Conservation (phyloP, 805 yeast species). For the Pichia gijzeniarum region DNA sequence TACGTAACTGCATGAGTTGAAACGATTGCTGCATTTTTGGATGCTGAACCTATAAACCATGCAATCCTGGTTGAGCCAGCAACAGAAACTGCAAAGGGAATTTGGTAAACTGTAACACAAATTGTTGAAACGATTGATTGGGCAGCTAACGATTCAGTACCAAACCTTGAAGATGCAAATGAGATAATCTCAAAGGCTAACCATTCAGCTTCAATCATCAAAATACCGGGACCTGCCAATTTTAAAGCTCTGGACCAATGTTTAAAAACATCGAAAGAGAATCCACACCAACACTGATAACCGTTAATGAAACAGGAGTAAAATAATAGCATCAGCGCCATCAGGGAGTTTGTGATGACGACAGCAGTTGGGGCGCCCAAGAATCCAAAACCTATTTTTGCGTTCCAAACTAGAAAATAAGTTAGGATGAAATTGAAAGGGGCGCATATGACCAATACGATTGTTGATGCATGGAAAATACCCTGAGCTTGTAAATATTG, state of each 20-base stretch:
- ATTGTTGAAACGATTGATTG: constrained; percentile 42
- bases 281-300: constrained; percentile 48
- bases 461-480: constrained; percentile 49
- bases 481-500: constrained; percentile 55
- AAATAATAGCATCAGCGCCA: constrained; percentile 40
- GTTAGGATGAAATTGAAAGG: constrained; percentile 47
- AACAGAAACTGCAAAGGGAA: constrained; percentile 53
- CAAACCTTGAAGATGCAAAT: constrained; percentile 47
- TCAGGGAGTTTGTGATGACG: constrained; percentile 49
- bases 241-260: constrained; percentile 40
- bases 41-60: constrained; percentile 41
- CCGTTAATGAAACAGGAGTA: constrained; percentile 39
- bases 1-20: constrained; percentile 34
- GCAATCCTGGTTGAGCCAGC: constrained; percentile 55
- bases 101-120: constrained; percentile 44
- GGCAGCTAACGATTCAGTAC: constrained; percentile 47
- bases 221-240: constrained; percentile 48
- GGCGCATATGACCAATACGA: constrained; percentile 46
- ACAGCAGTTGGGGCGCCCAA: constrained; percentile 57
- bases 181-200: constrained; percentile 53
- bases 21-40: constrained; percentile 31
- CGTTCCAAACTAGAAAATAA: constrained; percentile 38
- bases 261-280: constrained; percentile 35
- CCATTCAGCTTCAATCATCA: constrained; percentile 57
- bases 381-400: constrained; percentile 43